Conservation (phyloP, 108 stramenopile species). For the Bacterosira constricta region DNA sequence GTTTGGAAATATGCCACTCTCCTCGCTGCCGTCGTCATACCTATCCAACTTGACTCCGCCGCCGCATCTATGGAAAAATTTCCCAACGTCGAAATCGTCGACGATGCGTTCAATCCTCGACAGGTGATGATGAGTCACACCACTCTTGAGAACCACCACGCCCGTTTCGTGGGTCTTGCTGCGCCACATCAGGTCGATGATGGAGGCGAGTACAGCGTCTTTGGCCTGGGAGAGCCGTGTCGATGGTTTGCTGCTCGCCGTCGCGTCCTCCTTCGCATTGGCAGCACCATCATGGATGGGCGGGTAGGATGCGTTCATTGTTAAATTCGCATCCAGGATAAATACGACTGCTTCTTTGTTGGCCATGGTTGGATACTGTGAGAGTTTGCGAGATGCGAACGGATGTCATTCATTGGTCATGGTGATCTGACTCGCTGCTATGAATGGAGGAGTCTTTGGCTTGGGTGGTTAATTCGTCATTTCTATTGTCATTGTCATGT, state of each 20-base stretch:
- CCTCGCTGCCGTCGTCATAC: constrained; percentile 34
- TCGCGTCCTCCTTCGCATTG: background rate
- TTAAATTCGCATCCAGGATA: constrained; percentile 65
- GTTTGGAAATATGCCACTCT: constrained; percentile 61
- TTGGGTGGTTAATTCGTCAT: too few relatives aligned
- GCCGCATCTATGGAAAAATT: constrained; percentile 11
- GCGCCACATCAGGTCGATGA: constrained; percentile 70
- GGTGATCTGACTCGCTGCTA: too few relatives aligned
- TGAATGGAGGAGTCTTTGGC: too few relatives aligned
- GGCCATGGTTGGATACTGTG: constrained; percentile 21
- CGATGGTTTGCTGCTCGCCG: background rate
- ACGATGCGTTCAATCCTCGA: constrained; percentile 10
- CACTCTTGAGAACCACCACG: constrained; percentile 62
- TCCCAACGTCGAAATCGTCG: constrained; percentile 10
- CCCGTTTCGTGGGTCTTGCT: constrained; percentile 61
- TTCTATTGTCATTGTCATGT: too few relatives aligned
- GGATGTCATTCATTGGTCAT: background rate
- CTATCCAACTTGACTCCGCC: constrained; percentile 2
- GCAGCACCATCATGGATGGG: background rate
- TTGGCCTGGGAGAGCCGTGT: constrained; percentile 60
- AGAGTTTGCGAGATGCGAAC: background rate
- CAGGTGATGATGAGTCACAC: constrained; percentile 61
- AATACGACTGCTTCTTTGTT: constrained; percentile 77
- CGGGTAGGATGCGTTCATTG: constrained; percentile 60
- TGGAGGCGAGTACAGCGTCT: constrained; percentile 45